Conservation (phyloP, 345 rosid species). For the Populus alba region DNA sequence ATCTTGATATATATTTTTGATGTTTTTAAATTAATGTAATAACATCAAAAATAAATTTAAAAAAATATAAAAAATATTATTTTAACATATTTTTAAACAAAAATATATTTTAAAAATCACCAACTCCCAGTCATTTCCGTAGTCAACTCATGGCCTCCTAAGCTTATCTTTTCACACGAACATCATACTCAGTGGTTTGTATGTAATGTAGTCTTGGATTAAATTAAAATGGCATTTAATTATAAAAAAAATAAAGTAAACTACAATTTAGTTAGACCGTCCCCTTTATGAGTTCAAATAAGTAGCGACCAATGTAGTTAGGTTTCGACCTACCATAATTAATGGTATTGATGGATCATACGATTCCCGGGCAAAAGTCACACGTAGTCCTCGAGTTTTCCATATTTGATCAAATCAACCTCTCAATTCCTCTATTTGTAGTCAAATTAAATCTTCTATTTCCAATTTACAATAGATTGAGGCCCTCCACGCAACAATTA, state of each 20-base stretch:
- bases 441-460: not conserved
- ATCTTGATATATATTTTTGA: too few relatives aligned
- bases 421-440: too few relatives aligned
- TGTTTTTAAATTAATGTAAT: too few relatives aligned
- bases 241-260: not conserved
- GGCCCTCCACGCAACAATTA: not conserved
- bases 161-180: not conserved
- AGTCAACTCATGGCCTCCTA: not conserved
- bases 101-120: too few relatives aligned
- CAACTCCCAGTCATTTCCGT: too few relatives aligned
- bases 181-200: not conserved
- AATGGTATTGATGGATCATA: slow-evolving; percentile 31
- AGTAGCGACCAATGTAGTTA: slow-evolving; percentile 47
- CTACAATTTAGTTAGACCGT: slow-evolving; percentile 38
- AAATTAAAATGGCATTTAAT: not conserved
- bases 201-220: not conserved
- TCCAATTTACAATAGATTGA: not conserved
- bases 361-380: not conserved
- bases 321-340: slow-evolving; percentile 63
- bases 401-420: too few relatives aligned
- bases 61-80: too few relatives aligned
- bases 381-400: not conserved
- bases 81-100: too few relatives aligned
- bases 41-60: too few relatives aligned
- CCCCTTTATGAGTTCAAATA: slow-evolving; percentile 48